phyloP scores from a whole-genome alignment of 1,139 yeast species.

The Nakaseomyces uthaithaninus region DNA sequence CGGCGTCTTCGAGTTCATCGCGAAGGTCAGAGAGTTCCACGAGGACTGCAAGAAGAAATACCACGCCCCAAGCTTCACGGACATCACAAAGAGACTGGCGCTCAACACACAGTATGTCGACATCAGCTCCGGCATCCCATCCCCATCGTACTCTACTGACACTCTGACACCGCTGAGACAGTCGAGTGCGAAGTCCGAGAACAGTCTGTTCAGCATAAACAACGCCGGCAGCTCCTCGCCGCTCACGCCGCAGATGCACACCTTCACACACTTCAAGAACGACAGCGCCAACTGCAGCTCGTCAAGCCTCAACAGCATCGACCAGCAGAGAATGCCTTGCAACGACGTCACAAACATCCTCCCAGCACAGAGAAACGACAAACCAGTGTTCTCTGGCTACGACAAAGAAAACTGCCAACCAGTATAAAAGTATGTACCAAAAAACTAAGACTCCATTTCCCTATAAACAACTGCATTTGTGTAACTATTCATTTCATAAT shows the following conservation, averaged over 20 bases:
- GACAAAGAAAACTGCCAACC: constrained; percentile 22
- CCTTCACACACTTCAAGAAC: constrained; percentile 20
- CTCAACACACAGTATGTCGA: constrained; percentile 16
- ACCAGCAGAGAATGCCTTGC: constrained; percentile 12
- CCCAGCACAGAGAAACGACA: not conserved
- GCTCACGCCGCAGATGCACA: constrained; percentile 24
- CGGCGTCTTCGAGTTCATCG: constrained; percentile 25
- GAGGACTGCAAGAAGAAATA: constrained; percentile 22
- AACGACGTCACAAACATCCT: constrained; percentile 3
- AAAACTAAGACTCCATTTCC: too few relatives aligned
- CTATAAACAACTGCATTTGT: too few relatives aligned
- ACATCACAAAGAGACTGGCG: constrained; percentile 18
- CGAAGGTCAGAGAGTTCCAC: constrained; percentile 23
- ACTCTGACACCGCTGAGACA: constrained; percentile 23
- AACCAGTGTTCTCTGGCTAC: constrained; percentile 1
- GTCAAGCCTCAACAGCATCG: constrained; percentile 23
- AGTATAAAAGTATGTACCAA: too few relatives aligned
- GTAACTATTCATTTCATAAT: too few relatives aligned
- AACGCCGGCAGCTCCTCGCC: constrained; percentile 22
- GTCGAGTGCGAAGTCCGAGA: constrained; percentile 23
- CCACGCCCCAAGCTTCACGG: constrained; percentile 27
- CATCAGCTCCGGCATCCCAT: constrained; percentile 15
- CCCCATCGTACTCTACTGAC: constrained; percentile 16
- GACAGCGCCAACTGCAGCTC: constrained; percentile 24
- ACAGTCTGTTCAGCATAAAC: constrained; percentile 22